Percentiles rank a stretch among this genome's conserved stretches.
Evolutionary conservation across 768 basidiomycete genomes (phyloP).

Genomic region (Boletus coccyginus): DNA sequence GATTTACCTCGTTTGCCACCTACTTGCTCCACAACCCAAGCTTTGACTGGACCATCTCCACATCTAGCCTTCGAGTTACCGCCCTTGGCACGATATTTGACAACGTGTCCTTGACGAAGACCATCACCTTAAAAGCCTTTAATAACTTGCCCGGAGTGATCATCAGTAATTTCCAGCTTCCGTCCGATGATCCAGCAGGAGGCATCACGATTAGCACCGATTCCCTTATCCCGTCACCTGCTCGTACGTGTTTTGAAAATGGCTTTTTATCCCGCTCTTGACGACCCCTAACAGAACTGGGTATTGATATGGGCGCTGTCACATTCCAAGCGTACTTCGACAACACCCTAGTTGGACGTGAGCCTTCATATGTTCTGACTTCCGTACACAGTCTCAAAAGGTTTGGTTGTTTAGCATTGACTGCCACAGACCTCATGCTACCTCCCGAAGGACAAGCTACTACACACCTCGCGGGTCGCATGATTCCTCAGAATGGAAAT

Average conservation of each 20-base stretch:
- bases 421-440: slow-evolving; percentile 48
- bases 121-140: slow-evolving; percentile 64
- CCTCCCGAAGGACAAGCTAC: slow-evolving; percentile 45
- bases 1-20: slow-evolving; percentile 66
- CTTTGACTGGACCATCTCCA: slow-evolving; percentile 72
- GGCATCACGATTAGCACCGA: slow-evolving; percentile 72
- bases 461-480: slow-evolving; percentile 59
- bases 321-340: slow-evolving; percentile 62
- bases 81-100: slow-evolving; percentile 72
- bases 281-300: slow-evolving; percentile 48
- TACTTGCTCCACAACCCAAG: slow-evolving; percentile 60
- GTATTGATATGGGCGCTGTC: slow-evolving; percentile 65
- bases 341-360: slow-evolving; percentile 57
- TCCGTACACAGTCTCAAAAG: neutral
- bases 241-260: slow-evolving; percentile 46
- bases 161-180: slow-evolving; percentile 69
- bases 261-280: slow-evolving; percentile 1
- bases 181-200: slow-evolving; percentile 63
- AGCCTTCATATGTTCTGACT: slow-evolving; percentile 24
- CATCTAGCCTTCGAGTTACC: slow-evolving; percentile 55
- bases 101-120: slow-evolving; percentile 57
- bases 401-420: slow-evolving; percentile 43
- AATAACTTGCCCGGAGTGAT: slow-evolving; percentile 67
- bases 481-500: slow-evolving; percentile 58
- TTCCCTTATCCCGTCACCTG: slow-evolving; percentile 59